Base-by-base conservation (phyloP, 1,284 basidiomycete species). In the Leccinum ponderosum region DNA sequence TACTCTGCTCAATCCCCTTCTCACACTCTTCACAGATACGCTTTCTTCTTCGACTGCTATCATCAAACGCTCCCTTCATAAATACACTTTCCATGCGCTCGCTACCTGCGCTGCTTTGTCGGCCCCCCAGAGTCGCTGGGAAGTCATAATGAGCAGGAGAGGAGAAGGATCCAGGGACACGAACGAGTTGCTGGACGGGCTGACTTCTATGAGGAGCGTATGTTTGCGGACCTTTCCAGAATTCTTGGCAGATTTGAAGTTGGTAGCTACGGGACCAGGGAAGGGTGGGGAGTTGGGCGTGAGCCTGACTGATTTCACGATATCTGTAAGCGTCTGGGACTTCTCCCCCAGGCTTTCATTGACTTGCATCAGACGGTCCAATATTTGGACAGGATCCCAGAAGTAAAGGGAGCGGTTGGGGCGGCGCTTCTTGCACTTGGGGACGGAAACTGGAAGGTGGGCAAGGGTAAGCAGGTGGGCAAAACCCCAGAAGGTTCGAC, bases 381-480 rank as follows among this genome's bases (percentile, higher is more conserved):
- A 53, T 93, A 91, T 68, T 70, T 93, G 63, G 83, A 87, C 56
- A 79, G 83, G 55, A 75, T 93, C 5, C 87, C 89, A 1, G 83
- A 87, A 48, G 87, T 93, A 3, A 81, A 84, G 58, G 80, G 78
- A 31, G 89, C 87, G 0, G 89, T 86, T 11, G 82, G 82, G 1
- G 78, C 88, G 2, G 85, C 87, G 0, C 76, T 93, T 39, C 70
- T 85, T 50, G 83, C 84, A 1, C 81, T 93, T 1, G 91, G 91
- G 0, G 91, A 93, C 63, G 91, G 91, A 3, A 93, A 93, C 65
- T 93, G 91, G 91, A 90, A 85, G 74, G 92, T 93, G 91, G 91
- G 91, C 3, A 89, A 91, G 63, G 90, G 91, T 2, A 80, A 88
- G 29, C 81, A 82, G 65, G 83, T 87, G 3, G 83, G 82, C 4